Percentiles rank a stretch among this genome's conserved stretches.
These are phyloP conservation scores for Zanthoxylum bungeanum DNA, from an alignment of 345 rosid genomes.

Conservation along the genomic window DNA sequence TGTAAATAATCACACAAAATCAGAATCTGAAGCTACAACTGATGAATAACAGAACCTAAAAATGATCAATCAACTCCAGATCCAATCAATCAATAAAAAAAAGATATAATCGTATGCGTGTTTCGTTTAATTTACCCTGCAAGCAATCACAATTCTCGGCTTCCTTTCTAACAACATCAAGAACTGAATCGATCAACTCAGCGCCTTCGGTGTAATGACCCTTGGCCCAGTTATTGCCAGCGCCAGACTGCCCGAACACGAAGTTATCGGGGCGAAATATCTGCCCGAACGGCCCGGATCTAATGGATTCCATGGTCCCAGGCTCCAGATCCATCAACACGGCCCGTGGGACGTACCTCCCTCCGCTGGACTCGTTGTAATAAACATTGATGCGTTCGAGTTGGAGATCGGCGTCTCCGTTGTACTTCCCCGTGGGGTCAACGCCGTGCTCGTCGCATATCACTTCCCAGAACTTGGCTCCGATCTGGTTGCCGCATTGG, in stretches of 20 bases:
- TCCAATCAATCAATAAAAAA: neutral
- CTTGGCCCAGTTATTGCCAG: too few relatives aligned
- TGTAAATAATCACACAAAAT: neutral
- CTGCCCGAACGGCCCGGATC: constrained; percentile 26
- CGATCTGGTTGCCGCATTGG: constrained; percentile 30
- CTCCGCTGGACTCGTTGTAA: constrained; percentile 29
- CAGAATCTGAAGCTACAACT: neutral
- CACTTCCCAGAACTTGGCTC: too few relatives aligned
- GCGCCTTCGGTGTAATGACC: too few relatives aligned
- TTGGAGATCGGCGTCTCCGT: constrained; percentile 24
- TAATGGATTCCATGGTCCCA: constrained; percentile 26
- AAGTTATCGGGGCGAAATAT: too few relatives aligned
- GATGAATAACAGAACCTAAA: neutral
- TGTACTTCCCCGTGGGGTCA: constrained; percentile 21
- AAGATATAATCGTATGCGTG: neutral
- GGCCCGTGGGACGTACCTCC: constrained; percentile 25
- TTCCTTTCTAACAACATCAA: constrained; percentile 28
- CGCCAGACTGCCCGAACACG: too few relatives aligned
- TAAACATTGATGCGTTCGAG: constrained; percentile 27
- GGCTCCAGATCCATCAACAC: constrained; percentile 31
- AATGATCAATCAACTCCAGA: neutral
- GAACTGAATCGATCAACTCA: constrained; percentile 31
- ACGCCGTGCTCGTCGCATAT: too few relatives aligned
- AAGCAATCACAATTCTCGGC: constrained; percentile 30
- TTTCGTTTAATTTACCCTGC: constrained; percentile 13